phyloP scores from a whole-genome alignment of 1,139 yeast genomes.

The Casaregolazyma lundiana region DNA sequence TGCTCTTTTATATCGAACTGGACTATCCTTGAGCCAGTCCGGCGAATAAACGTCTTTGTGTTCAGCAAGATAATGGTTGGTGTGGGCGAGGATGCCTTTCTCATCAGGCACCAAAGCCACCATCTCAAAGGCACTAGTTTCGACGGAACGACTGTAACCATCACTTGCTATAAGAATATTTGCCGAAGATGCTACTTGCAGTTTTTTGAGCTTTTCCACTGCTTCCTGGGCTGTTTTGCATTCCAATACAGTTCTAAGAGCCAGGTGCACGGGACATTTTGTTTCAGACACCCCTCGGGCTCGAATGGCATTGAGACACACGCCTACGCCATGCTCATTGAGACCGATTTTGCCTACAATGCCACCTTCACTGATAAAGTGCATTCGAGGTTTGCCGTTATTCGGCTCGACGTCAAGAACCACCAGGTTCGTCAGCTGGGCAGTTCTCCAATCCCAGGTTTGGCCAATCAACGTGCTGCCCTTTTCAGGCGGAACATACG shows the following conservation, averaged over 20 bases:
- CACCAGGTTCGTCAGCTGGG: slow-evolving; percentile 26
- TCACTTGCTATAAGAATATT: slow-evolving; percentile 23
- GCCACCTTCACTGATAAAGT: slow-evolving; percentile 35
- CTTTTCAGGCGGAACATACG: slow-evolving; percentile 30
- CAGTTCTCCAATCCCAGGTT: slow-evolving; percentile 27
- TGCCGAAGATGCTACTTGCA: slow-evolving; percentile 24
- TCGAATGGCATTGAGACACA: slow-evolving; percentile 32
- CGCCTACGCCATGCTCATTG: slow-evolving; percentile 34
- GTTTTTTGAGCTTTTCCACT: slow-evolving; percentile 18
- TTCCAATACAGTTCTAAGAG: slow-evolving; percentile 32
- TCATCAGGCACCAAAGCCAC: slow-evolving; percentile 13
- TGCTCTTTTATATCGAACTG: slow-evolving; percentile 18
- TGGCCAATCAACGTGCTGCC: slow-evolving; percentile 7
- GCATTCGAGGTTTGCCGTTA: slow-evolving; percentile 24
- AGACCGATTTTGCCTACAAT: slow-evolving; percentile 36
- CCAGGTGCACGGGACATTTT: slow-evolving; percentile 34
- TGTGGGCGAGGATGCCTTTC: slow-evolving; percentile 18
- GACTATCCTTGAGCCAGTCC: slow-evolving; percentile 19
- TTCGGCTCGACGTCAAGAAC: slow-evolving; percentile 26
- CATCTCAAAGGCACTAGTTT: slow-evolving; percentile 19
- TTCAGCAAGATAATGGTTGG: slow-evolving; percentile 22
- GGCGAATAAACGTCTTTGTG: slow-evolving; percentile 17
- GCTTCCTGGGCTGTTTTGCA: slow-evolving; percentile 28
- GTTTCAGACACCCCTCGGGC: slow-evolving; percentile 28
- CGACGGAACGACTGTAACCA: slow-evolving; percentile 19